phyloP scores from a whole-genome alignment of 306 rosid species.

The Inga leiocalycina region DNA sequence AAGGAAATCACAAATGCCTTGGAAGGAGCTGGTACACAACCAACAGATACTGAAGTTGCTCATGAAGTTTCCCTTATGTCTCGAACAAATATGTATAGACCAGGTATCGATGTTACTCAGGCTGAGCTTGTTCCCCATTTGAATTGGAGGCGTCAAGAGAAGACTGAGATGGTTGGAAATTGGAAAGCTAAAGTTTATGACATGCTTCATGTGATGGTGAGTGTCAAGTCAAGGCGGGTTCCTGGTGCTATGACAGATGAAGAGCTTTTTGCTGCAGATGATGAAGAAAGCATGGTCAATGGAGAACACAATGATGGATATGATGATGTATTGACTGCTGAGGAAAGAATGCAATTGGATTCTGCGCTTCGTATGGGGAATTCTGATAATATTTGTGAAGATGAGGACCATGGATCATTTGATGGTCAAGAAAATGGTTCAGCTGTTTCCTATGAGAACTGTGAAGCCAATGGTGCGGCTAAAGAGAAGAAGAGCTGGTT shows the following conservation, averaged over 20 bases:
- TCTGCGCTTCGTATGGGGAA: conserved; percentile 90
- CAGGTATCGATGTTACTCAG: conserved; percentile 98
- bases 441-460: conserved; percentile 55
- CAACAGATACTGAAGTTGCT: conserved; percentile 94
- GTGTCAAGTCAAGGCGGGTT: conserved; percentile 96
- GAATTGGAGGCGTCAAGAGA: conserved; percentile 99
- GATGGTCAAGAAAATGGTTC: conserved; percentile 78
- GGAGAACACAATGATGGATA: conserved; percentile 85
- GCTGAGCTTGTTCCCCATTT: conserved; percentile 95
- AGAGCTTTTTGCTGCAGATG: conserved; percentile 90
- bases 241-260: conserved; percentile 99
- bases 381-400: conserved; percentile 70
- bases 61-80: conserved; percentile 97
- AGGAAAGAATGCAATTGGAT: conserved; percentile 92
- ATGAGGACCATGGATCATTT: conserved; percentile 65
- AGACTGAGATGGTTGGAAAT: conserved; percentile 91
- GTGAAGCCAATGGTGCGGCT: conserved; percentile 67
- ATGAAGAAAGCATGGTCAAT: conserved; percentile 75
- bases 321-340: conserved; percentile 94
- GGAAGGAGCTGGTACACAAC: conserved; percentile 98
- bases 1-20: conserved; percentile 95
- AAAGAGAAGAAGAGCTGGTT: conserved; percentile 99
- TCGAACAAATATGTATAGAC: conserved; percentile 94
- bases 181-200: conserved; percentile 98
- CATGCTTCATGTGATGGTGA: conserved; percentile 98